Base-by-base conservation (phyloP, 768 basidiomycete genomes). In the Rhodotorula kratochvilovae region DNA sequence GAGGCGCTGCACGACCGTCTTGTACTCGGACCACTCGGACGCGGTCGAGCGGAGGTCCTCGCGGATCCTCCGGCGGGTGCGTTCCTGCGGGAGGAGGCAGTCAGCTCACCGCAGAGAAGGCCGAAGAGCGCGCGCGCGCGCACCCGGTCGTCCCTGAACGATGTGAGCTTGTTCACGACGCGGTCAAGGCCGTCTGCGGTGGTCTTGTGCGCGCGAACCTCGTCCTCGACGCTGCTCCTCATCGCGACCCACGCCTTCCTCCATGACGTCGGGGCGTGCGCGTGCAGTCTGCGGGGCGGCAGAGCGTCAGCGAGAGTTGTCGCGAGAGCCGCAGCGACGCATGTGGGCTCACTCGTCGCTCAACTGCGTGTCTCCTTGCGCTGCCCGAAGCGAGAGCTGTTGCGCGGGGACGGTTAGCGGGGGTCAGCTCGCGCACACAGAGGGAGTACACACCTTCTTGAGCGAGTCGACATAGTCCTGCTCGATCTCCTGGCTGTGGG, bases 401-500 rank as follows among this genome's bases (percentile, higher is more conserved):
- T 27, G 5, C 33, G 15, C 31, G 2, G 7, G 23, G 33, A 0
- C 5, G 12, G 31, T 45, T 33, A 55, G 31, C 46, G 16, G 7
- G 16, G 23, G 16, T 25, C 53, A 11, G 6, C 35, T 7, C 39
- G 36, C 10, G 16, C 35, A 16, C 11, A 8, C 12, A 12, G 5
- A 25, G 2, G 2, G n/a, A 45, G 15, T 35, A 15, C 53, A 11
- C 8, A 77, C 74, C 72, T 74, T 76, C 43, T 60, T 36, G n/a
- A 78, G 71, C 17, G 56, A 31, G 3, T 76, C 76, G 1, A 59
- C 70, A 31, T 76, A 76, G 42, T 67, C 63, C 35, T 54, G 36
- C 56, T 78, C 77, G n/a, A 78, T 46, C 39, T 78, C 77, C 7
- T 68, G 67, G 50, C 76, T 77, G 71, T 45, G n/a, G 19, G n/a